Evolutionary conservation across 768 basidiomycete genomes (phyloP).

Genomic region (Russula sp.): DNA sequence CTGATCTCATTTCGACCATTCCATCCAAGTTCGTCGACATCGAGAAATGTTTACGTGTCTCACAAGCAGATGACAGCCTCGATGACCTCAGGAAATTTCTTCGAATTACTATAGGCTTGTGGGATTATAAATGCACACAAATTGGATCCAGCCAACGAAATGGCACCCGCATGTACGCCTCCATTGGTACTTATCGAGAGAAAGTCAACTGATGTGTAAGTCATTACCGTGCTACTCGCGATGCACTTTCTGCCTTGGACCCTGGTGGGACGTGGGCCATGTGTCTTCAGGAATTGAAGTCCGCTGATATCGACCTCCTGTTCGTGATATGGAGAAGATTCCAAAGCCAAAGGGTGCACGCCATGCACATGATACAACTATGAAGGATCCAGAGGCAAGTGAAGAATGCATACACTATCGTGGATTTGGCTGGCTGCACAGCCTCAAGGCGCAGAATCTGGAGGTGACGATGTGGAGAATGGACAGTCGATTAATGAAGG

Average conservation of each 20-base stretch:
- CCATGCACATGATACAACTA: background rate
- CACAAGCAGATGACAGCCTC: constrained; percentile 2
- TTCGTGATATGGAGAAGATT: background rate
- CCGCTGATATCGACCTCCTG: constrained; percentile 2
- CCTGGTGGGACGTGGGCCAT: background rate
- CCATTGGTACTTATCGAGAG: background rate
- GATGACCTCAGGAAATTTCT: constrained; percentile 2
- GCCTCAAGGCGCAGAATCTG: background rate
- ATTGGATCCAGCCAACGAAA: background rate
- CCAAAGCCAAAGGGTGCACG: background rate
- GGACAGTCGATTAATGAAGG: background rate
- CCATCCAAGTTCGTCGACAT: background rate
- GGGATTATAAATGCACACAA: background rate
- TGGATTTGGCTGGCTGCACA: constrained; percentile 1
- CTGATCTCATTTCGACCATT: background rate
- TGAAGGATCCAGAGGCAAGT: background rate
- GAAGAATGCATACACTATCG: background rate
- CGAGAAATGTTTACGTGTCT: background rate
- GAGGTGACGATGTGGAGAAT: background rate
- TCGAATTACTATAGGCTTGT: background rate
- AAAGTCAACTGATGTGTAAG: background rate
- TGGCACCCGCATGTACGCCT: background rate
- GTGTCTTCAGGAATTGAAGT: constrained; percentile 1
- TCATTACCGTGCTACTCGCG: background rate
- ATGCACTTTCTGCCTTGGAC: background rate